Evolutionary conservation across 1,284 basidiomycete species (phyloP).

Genomic region (Pyrrhoderma lamaoense): DNA sequence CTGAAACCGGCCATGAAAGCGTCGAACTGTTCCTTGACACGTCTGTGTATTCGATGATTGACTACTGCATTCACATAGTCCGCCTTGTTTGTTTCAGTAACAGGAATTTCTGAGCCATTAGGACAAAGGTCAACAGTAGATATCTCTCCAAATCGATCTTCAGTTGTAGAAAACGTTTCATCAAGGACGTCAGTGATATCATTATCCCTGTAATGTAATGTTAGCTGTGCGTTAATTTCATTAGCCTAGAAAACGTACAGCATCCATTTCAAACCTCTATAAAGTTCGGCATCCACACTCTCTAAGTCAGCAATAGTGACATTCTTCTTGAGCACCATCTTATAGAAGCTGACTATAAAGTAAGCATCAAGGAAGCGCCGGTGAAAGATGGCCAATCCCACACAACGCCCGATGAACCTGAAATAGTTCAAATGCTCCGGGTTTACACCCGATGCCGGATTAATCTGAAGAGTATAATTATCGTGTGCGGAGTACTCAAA

Average conservation of each 20-base stretch:
- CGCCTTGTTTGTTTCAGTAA: slow-evolving; percentile 93
- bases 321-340: slow-evolving; percentile 93
- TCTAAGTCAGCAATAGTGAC: slow-evolving; percentile 84
- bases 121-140: slow-evolving; percentile 85
- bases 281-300: slow-evolving; percentile 84
- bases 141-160: slow-evolving; percentile 92
- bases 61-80: slow-evolving; percentile 89
- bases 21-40: slow-evolving; percentile 92
- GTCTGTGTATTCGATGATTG: slow-evolving; percentile 85
- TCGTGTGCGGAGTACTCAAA: slow-evolving; percentile 99
- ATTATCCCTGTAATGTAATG: slow-evolving; percentile 54
- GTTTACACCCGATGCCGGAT: slow-evolving; percentile 95
- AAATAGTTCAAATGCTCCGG: slow-evolving; percentile 99
- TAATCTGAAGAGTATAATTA: slow-evolving; percentile 98
- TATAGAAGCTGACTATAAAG: slow-evolving; percentile 98
- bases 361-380: slow-evolving; percentile 98
- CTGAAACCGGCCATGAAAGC: slow-evolving; percentile 94
- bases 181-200: slow-evolving; percentile 89
- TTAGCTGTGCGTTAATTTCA: background rate
- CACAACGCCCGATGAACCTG: slow-evolving; percentile 95
- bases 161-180: slow-evolving; percentile 84
- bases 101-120: slow-evolving; percentile 71
- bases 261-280: slow-evolving; percentile 96
- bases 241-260: slow-evolving; percentile 47
- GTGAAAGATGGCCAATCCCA: slow-evolving; percentile 97